Evolutionary conservation across 1,139 yeast species (phyloP).

Genomic region (Debaryomycetaceae sp.): DNA sequence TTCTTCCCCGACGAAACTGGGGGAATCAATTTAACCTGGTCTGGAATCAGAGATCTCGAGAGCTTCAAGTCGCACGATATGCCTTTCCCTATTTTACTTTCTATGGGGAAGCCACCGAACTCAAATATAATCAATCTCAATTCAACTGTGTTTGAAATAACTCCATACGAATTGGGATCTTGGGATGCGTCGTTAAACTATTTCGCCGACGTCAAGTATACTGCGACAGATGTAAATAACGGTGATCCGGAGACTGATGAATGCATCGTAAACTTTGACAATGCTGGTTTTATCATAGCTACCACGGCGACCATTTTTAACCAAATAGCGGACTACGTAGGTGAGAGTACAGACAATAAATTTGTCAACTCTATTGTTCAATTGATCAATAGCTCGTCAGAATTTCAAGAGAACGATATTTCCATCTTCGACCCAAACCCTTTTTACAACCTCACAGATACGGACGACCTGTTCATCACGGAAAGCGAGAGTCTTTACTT

Average conservation of each 20-base stretch:
- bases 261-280: conserved; percentile 38
- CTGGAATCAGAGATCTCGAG: conserved; percentile 25
- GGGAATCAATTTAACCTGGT: conserved; percentile 39
- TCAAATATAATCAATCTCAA: conserved; percentile 30
- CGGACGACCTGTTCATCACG: conserved; percentile 13
- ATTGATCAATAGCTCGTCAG: conserved; percentile 11
- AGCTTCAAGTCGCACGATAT: conserved; percentile 29
- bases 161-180: conserved; percentile 43
- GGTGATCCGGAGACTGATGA: conserved; percentile 23
- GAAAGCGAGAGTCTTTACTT: conserved; percentile 48
- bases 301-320: conserved; percentile 45
- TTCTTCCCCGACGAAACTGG: conserved; percentile 23
- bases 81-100: conserved; percentile 42
- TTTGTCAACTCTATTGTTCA: conserved; percentile 24
- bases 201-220: conserved; percentile 29
- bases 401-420: conserved; percentile 26
- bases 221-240: conserved; percentile 30
- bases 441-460: conserved; percentile 13
- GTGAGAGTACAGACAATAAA: conserved; percentile 15
- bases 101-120: conserved; percentile 39
- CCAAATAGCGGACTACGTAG: conserved; percentile 24
- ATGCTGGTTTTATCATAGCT: conserved; percentile 45
- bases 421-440: conserved; percentile 44
- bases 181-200: conserved; percentile 40
- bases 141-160: conserved; percentile 40